phyloP scores from a whole-genome alignment of 306 rosid species.

The Sesbania bispinosa region DNA sequence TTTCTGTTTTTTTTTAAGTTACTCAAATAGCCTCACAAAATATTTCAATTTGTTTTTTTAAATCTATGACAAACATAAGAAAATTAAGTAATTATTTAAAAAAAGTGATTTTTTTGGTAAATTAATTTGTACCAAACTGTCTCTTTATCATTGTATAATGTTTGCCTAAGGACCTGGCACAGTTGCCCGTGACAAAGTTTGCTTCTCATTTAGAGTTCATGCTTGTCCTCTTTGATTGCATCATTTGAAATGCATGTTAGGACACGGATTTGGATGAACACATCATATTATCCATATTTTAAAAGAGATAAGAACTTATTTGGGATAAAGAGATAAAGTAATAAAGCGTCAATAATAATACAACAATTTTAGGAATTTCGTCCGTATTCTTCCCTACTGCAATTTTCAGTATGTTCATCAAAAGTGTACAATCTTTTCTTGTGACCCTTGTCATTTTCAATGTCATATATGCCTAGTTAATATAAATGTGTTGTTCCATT shows the following conservation, averaged over 20 bases:
- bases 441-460: neutral
- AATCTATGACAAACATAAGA: too few relatives aligned
- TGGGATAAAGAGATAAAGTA: neutral
- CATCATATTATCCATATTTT: neutral
- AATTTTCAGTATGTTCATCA: neutral
- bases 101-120: too few relatives aligned
- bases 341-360: neutral
- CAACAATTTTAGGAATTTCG: neutral
- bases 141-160: neutral
- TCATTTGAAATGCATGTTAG: neutral
- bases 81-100: too few relatives aligned
- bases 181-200: neutral
- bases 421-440: neutral
- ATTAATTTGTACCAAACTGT: too few relatives aligned
- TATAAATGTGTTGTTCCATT: neutral
- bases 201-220: neutral
- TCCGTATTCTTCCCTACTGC: neutral
- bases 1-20: too few relatives aligned
- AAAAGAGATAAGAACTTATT: neutral
- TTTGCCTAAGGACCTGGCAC: too few relatives aligned
- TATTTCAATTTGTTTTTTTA: too few relatives aligned
- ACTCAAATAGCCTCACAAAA: too few relatives aligned
- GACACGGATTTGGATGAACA: neutral
- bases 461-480: neutral
- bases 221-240: neutral